Conservation (phyloP, 495 filamentous ascomycete species). For the Halenospora varia region DNA sequence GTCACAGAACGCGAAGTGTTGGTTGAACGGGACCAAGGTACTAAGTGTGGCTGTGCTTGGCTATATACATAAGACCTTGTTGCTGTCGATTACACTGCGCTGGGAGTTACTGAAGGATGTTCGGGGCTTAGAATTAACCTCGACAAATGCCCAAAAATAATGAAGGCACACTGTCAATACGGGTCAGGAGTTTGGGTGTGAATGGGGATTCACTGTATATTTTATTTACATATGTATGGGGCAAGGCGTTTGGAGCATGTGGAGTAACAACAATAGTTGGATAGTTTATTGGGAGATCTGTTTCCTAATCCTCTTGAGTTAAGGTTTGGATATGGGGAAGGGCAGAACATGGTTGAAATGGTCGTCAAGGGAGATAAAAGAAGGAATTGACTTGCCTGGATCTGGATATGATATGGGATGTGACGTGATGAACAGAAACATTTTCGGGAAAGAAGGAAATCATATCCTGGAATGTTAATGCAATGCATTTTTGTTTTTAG, state of each 20-base stretch:
- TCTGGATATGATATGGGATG: background rate
- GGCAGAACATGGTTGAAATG: background rate
- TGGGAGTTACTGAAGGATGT: too few species aligned
- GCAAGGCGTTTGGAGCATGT: background rate
- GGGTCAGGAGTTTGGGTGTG: background rate
- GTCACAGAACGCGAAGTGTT: background rate
- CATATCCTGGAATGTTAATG: background rate
- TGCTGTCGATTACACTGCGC: too few species aligned
- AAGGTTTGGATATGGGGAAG: background rate
- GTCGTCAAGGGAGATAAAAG: background rate
- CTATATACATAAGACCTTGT: background rate
- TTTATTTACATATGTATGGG: background rate
- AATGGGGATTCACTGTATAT: background rate
- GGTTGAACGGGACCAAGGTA: background rate
- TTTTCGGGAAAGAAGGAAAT: background rate
- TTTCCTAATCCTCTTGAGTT: background rate
- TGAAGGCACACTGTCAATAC: background rate
- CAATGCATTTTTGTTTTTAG: background rate
- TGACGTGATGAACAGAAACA: background rate
- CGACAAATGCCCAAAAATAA: background rate
- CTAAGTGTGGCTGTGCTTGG: constrained; percentile 12
- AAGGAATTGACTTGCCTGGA: background rate
- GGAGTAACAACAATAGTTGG: too few species aligned
- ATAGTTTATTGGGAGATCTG: background rate
- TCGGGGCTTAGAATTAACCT: too few species aligned